Base-by-base conservation (phyloP, 805 yeast genomes). In the Cyberlindnera euphorbiiphila region DNA sequence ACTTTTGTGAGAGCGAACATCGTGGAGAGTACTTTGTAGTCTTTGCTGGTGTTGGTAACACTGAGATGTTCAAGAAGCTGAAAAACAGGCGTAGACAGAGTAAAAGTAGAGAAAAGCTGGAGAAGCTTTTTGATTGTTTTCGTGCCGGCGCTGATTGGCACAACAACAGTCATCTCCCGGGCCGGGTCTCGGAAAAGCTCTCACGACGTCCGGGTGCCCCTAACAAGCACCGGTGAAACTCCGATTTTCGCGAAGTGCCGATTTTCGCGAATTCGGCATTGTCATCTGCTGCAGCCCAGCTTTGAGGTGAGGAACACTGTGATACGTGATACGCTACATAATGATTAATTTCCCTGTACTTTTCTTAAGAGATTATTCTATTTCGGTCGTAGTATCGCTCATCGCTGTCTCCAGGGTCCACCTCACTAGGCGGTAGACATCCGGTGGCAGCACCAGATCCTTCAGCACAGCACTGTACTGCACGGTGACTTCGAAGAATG, bases 361-460 rank as follows among this genome's bases (percentile, higher is more conserved):
- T n/a, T n/a, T n/a, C n/a, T n/a, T n/a, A n/a, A n/a, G n/a, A n/a
- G n/a, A n/a, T n/a, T n/a, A n/a, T n/a, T n/a, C n/a, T n/a, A n/a
- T n/a, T n/a, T n/a, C n/a, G n/a, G n/a, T n/a, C n/a, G n/a, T n/a
- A n/a, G n/a, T n/a, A n/a, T n/a, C 21, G 13, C 29, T 24, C 37
- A 75, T 64, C 12, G 81, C 81, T 21, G 71, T 71, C 47, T 81
- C 88, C 39, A 80, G 69, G 19, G 83, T 83, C 80, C 85, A 77
- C 52, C 80, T 79, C 13, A 86, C 86, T 45, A 82, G 64, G 45
- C 74, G 76, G 51, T 76, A 75, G 5, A 83, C 84, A 32, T 76
- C 76, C 4, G 81, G 74, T 35, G 75, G 69, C 29, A 84, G 62
- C 18, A 76, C 68, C 46, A 83, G 70, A 50, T 81, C 88, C 53